Conservation (phyloP, 192 early-diverging fungal species). For the Podila clonocystis region DNA sequence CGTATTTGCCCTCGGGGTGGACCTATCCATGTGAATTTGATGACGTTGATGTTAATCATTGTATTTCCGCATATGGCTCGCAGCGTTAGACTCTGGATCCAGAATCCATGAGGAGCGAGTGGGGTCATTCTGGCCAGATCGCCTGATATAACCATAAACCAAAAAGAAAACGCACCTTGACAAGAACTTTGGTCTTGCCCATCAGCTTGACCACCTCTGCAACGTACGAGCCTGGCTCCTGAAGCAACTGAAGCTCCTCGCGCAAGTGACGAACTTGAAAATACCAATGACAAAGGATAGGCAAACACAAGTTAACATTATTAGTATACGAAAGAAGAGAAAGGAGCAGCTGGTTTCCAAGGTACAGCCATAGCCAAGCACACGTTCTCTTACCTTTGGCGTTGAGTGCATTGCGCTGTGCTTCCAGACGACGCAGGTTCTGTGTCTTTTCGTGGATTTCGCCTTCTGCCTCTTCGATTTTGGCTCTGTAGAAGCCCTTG, state of each 20-base stretch:
- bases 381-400: slow-evolving; percentile 77
- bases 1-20: slow-evolving; percentile 98
- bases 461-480: slow-evolving; percentile 89
- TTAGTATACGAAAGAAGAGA: neutral
- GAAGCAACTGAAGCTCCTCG: slow-evolving; percentile 96
- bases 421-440: slow-evolving; percentile 97
- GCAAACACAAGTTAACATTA: neutral
- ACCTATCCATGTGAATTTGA: slow-evolving; percentile 56
- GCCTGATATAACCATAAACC: neutral
- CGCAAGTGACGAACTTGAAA: slow-evolving; percentile 89
- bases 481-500: slow-evolving; percentile 78
- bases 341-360: neutral
- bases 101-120: neutral
- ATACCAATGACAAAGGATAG: neutral
- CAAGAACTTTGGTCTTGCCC: slow-evolving; percentile 95
- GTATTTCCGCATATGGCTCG: too few relatives aligned
- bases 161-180: slow-evolving; percentile 65
- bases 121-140: neutral
- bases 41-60: neutral
- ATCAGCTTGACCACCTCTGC: slow-evolving; percentile 99
- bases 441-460: slow-evolving; percentile 91
- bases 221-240: slow-evolving; percentile 96
- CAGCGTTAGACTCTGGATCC: too few relatives aligned
- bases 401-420: slow-evolving; percentile 97
- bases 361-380: neutral